Conservation (phyloP, 257 asterid genomes). For the Jacaranda copaia region DNA sequence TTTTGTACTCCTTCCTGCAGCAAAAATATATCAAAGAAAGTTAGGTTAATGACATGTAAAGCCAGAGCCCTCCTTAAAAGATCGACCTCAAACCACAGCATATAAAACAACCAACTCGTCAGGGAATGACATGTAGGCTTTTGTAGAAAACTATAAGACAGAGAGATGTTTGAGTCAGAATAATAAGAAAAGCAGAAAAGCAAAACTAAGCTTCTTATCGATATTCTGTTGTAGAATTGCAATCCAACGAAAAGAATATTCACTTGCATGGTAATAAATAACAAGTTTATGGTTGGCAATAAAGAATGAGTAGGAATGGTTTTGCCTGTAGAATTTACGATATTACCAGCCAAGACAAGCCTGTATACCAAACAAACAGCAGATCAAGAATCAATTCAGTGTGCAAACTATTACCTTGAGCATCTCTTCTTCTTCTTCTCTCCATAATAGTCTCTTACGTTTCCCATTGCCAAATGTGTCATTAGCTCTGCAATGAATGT, state of each 20-base stretch:
- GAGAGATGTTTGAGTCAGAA: not conserved
- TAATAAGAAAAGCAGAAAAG: not conserved
- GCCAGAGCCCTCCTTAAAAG: conserved; percentile 4
- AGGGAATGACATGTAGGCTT: not conserved
- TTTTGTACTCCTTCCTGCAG: conserved; percentile 61
- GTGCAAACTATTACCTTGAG: conserved; percentile 56
- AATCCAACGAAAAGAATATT: not conserved
- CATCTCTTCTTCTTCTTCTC: conserved; percentile 65
- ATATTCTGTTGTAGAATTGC: not conserved
- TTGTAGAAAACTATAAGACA: not conserved
- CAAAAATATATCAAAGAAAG: conserved; percentile 23
- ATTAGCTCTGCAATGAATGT: conserved; percentile 48
- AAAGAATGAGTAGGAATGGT: not conserved
- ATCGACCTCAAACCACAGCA: not conserved
- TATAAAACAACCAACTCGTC: not conserved
- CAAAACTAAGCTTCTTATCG: not conserved
- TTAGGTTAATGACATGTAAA: not conserved
- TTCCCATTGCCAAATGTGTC: conserved; percentile 37
- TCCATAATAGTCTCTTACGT: conserved; percentile 63
- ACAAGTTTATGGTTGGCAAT: not conserved
- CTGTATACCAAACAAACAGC: conserved; percentile 12
- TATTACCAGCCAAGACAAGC: conserved; percentile 5
- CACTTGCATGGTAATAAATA: conserved; percentile 13
- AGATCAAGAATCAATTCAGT: conserved; percentile 27
- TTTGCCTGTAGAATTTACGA: conserved; percentile 13